Evolutionary conservation across 805 yeast species (phyloP).

Genomic region (Citeromyces matritensis): DNA sequence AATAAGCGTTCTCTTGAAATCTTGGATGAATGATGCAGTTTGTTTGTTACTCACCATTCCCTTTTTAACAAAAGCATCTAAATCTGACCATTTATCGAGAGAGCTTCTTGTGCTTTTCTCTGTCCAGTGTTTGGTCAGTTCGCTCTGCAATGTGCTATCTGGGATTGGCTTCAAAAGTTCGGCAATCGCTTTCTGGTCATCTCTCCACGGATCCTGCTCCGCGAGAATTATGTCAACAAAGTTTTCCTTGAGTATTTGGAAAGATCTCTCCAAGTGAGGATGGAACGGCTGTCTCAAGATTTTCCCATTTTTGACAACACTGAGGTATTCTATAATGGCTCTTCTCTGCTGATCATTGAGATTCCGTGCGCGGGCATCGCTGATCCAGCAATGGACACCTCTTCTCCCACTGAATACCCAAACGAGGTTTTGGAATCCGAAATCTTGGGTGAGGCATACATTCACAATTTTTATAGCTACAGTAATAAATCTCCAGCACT

Average conservation of each 20-base stretch:
- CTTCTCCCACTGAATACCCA: constrained; percentile 99
- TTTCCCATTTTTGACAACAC: constrained; percentile 45
- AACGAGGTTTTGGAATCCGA: constrained; percentile 72
- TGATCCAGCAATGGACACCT: constrained; percentile 98
- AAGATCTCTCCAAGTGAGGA: constrained; percentile 72
- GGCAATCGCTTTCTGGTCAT: constrained; percentile 34
- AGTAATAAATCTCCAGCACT: constrained; percentile 89
- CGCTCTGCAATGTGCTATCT: constrained; percentile 37
- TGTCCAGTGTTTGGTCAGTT: constrained; percentile 47
- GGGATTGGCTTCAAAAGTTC: constrained; percentile 50
- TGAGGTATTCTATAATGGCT: constrained; percentile 74
- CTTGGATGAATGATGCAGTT: constrained; percentile 20
- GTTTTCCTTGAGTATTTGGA: constrained; percentile 44
- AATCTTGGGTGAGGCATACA: constrained; percentile 63
- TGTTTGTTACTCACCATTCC: constrained; percentile 22
- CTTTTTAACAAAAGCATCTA: constrained; percentile 32
- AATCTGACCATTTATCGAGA: constrained; percentile 65
- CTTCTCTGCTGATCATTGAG: constrained; percentile 63
- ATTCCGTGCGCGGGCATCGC: constrained; percentile 68
- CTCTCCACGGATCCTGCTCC: constrained; percentile 82
- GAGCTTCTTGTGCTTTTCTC: constrained; percentile 34
- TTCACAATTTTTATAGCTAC: constrained; percentile 72
- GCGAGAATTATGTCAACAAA: constrained; percentile 53
- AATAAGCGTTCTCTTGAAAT: constrained; percentile 71
- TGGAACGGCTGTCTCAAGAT: constrained; percentile 57